These are phyloP conservation scores for Gautieria morchelliformis DNA, from an alignment of 768 basidiomycete species.

Conservation along the genomic window DNA sequence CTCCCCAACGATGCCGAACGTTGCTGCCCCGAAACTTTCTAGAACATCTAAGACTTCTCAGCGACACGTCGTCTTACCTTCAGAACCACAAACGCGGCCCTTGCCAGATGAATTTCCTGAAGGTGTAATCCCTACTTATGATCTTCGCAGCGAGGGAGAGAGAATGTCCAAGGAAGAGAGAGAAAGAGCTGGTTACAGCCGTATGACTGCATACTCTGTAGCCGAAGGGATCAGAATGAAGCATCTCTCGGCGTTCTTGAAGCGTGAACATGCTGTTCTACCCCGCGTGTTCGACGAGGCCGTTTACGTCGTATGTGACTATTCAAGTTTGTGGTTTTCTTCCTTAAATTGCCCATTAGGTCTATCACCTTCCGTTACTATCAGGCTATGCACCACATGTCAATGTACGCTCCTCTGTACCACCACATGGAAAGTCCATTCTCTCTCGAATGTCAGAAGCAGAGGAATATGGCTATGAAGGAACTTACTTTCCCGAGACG, in stretches of 20 bases:
- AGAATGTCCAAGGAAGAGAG: slow-evolving; percentile 83
- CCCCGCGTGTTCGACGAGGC: slow-evolving; percentile 90
- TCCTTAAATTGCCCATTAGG: slow-evolving; percentile 32
- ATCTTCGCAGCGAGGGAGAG: slow-evolving; percentile 80
- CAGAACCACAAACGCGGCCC: slow-evolving; percentile 80
- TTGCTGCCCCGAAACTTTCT: slow-evolving; percentile 8
- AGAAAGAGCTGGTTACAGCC: slow-evolving; percentile 66
- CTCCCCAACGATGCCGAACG: slow-evolving; percentile 15
- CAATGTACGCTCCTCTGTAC: slow-evolving; percentile 76
- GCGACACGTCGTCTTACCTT: slow-evolving; percentile 83
- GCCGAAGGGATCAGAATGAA: slow-evolving; percentile 84
- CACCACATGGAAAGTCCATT: slow-evolving; percentile 47
- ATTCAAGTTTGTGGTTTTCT: not conserved
- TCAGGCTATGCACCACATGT: slow-evolving; percentile 84
- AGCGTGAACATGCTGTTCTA: slow-evolving; percentile 85
- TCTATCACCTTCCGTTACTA: slow-evolving; percentile 85
- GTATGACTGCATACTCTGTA: slow-evolving; percentile 84
- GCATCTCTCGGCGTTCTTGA: slow-evolving; percentile 72
- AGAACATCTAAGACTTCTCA: slow-evolving; percentile 88
- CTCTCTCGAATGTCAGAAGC: slow-evolving; percentile 70
- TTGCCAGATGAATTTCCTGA: slow-evolving; percentile 40
- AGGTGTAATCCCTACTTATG: slow-evolving; percentile 34
- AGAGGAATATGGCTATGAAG: slow-evolving; percentile 86
- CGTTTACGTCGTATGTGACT: slow-evolving; percentile 68
- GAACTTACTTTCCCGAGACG: slow-evolving; percentile 56